Evolutionary conservation across 139 green algal species (phyloP).

Genomic region (Picochlorum sp.): DNA sequence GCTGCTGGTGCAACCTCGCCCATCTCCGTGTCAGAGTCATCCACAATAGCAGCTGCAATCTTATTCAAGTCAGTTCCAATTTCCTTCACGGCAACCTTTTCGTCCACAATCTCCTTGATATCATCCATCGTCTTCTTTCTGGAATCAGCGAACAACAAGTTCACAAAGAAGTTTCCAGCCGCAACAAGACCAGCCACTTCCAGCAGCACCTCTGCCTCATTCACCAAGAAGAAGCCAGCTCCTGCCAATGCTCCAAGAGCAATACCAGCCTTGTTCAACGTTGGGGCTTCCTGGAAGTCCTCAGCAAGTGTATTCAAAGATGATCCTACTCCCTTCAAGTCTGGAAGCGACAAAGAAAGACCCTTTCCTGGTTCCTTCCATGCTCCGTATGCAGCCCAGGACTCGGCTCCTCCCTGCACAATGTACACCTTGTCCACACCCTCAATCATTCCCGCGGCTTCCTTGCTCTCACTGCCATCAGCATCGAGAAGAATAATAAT

Average conservation of each 20-base stretch:
- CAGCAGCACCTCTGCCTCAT: slow-evolving; percentile 38
- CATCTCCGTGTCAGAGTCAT: slow-evolving; percentile 18
- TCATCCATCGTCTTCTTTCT: slow-evolving; percentile 30
- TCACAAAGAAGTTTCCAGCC: slow-evolving; percentile 32
- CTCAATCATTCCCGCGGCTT: slow-evolving; percentile 24
- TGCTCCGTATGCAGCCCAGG: slow-evolving; percentile 26
- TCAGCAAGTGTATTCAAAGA: slow-evolving; percentile 30
- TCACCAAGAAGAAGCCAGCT: slow-evolving; percentile 35
- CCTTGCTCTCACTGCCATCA: slow-evolving; percentile 13
- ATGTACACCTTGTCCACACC: slow-evolving; percentile 29
- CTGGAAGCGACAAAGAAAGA: slow-evolving; percentile 5
- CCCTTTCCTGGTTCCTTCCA: slow-evolving; percentile 17
- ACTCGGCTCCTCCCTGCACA: slow-evolving; percentile 35
- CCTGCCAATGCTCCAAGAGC: slow-evolving; percentile 23
- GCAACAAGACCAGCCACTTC: slow-evolving; percentile 38
- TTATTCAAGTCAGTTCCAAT: slow-evolving; percentile 28
- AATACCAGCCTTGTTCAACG: slow-evolving; percentile 28
- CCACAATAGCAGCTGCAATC: slow-evolving; percentile 26
- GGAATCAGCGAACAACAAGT: slow-evolving; percentile 35
- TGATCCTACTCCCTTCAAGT: slow-evolving; percentile 12
- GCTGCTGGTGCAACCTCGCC: too few species aligned
- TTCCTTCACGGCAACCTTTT: slow-evolving; percentile 34
- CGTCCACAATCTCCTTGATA: slow-evolving; percentile 28
- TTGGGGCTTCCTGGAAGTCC: slow-evolving; percentile 33
- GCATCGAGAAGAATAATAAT: slow-evolving; percentile 35